phyloP scores from a whole-genome alignment of 2,329 filamentous ascomycete genomes.

The Raffaelea arxii region DNA sequence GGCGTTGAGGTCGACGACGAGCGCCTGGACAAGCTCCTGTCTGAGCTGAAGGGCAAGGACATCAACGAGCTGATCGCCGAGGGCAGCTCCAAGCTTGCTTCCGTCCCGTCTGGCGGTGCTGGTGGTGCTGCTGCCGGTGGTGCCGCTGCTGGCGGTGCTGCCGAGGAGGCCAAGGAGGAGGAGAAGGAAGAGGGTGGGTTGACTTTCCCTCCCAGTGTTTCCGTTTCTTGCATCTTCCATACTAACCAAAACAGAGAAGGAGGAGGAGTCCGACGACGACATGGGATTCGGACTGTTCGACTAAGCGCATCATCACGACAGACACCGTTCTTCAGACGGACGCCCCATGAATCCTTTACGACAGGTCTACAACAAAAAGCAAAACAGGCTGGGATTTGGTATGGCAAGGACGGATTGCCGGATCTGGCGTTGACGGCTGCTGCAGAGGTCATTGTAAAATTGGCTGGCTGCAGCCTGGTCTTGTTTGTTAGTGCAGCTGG shows the following conservation, averaged over 20 bases:
- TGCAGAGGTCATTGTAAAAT: too few relatives aligned
- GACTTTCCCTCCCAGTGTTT: background rate
- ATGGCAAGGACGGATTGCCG: background rate
- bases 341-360: too few relatives aligned
- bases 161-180: conserved; percentile 14
- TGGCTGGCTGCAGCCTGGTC: too few relatives aligned
- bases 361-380: background rate
- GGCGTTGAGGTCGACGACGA: conserved; percentile 89
- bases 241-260: too few relatives aligned
- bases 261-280: conserved; percentile 65
- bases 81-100: conserved; percentile 89
- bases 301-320: conserved; percentile 11
- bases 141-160: conserved; percentile 51
- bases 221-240: background rate
- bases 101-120: conserved; percentile 85
- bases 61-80: conserved; percentile 86
- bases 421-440: background rate
- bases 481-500: too few relatives aligned
- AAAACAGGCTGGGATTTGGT: too few relatives aligned
- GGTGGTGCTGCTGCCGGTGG: conserved; percentile 55
- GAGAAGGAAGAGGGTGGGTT: conserved; percentile 14
- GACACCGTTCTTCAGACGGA: too few relatives aligned
- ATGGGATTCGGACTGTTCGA: conserved; percentile 67
- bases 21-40: conserved; percentile 76
- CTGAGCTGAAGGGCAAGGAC: conserved; percentile 86